Conservation (phyloP, 805 yeast species). For the Candida takata region DNA sequence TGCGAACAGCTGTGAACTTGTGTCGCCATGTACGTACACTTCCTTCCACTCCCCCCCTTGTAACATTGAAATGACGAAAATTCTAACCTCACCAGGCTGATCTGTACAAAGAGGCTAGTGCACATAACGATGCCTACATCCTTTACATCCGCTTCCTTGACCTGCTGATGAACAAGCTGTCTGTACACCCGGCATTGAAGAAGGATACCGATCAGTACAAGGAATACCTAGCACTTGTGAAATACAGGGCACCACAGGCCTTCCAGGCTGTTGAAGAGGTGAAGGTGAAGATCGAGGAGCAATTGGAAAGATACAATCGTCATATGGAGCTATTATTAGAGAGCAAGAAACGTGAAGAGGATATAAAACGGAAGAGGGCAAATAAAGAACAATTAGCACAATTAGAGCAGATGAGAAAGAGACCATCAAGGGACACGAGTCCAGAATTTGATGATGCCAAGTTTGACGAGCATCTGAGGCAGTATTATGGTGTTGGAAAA, state of each 20-base stretch:
- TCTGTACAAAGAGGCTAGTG: constrained; percentile 35
- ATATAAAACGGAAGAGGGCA: constrained; percentile 12
- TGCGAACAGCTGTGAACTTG: constrained; percentile 45
- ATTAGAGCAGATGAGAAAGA: background rate
- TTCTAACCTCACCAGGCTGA: constrained; percentile 28
- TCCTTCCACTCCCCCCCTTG: background rate
- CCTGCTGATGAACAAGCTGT: constrained; percentile 40
- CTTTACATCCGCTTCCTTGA: constrained; percentile 55
- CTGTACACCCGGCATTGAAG: constrained; percentile 38
- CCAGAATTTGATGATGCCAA: constrained; percentile 17
- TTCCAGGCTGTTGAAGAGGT: constrained; percentile 21
- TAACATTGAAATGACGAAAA: too few species aligned
- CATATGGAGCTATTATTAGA: constrained; percentile 21
- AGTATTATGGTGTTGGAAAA: constrained; percentile 4
- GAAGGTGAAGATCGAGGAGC: constrained; percentile 24
- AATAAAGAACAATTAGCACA: background rate
- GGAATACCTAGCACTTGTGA: constrained; percentile 12
- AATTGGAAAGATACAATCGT: constrained; percentile 23
- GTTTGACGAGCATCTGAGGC: constrained; percentile 13
- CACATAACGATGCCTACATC: constrained; percentile 44
- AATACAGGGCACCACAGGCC: constrained; percentile 19
- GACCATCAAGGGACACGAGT: constrained; percentile 1
- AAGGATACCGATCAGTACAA: constrained; percentile 13
- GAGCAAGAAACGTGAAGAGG: constrained; percentile 20
- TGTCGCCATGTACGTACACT: constrained; percentile 32